Evolutionary conservation across 306 rosid genomes (phyloP).

Genomic region (Rosa multiflora): DNA sequence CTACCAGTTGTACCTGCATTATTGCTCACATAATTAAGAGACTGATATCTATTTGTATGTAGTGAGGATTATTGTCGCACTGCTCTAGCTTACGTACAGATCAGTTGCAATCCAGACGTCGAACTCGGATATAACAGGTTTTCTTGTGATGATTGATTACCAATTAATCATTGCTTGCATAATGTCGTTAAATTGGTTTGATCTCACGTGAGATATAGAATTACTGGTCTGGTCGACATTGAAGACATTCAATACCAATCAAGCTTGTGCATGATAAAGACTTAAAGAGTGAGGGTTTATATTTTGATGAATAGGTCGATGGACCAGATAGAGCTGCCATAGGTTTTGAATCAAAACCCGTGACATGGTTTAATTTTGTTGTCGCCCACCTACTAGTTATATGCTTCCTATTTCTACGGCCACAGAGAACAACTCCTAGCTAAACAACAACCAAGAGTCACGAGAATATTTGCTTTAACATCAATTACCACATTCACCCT

Average conservation of each 20-base stretch:
- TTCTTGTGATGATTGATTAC: background rate
- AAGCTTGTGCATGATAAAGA: background rate
- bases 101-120: background rate
- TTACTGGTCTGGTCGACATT: background rate
- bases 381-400: constrained; percentile 39
- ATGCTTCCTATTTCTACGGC: constrained; percentile 39
- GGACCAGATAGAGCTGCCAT: constrained; percentile 7
- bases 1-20: background rate
- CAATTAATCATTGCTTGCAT: background rate
- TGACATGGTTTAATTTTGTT: constrained; percentile 43
- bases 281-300: background rate
- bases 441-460: constrained; percentile 71
- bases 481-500: constrained; percentile 34
- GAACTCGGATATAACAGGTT: background rate
- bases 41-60: background rate
- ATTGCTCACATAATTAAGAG: background rate
- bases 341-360: constrained; percentile 43
- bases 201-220: background rate
- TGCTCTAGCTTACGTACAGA: background rate
- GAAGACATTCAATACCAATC: background rate
- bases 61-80: background rate
- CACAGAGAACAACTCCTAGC: constrained; percentile 33
- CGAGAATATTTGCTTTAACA: constrained; percentile 40
- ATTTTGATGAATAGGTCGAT: background rate
- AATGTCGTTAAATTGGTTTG: background rate